Base-by-base conservation (phyloP, 2,329 filamentous ascomycete genomes). In the Esteya vermicola region DNA sequence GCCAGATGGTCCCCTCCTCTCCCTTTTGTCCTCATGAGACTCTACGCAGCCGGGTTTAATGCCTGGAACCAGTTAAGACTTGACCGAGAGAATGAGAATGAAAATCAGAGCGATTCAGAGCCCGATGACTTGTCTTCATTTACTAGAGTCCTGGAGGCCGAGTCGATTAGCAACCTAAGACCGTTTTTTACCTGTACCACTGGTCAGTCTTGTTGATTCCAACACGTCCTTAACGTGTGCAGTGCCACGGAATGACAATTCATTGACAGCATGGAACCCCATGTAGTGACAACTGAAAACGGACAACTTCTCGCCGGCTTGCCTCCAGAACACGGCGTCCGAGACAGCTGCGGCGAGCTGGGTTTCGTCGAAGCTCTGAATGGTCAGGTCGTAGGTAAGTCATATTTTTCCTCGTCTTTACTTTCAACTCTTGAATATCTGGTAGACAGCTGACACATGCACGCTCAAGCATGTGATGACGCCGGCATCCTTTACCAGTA, bases 21-120 rank as follows among this genome's bases (percentile, higher is more conserved):
- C n/a, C n/a, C n/a, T n/a, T 16, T 13, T 26, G 25, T 18, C 36
- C 31, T 25, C 33, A 64, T 72, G 68, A 58, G 67, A 39, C 53
- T 78, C 6, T 70, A 68, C 50, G 70, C 65, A 32, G 48, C 67
- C 3, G 74, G 74, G 31, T 68, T 72, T 55, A 78, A 78, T 50
- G 69, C 71, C 40, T 78, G 69, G 69, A 54, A 57, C 41, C 72
- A 78, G 48, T 60, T 77, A 14, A 47, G 51, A 3, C 67, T 74
- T 43, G 33, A 7, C 14, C 10, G 33, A 1, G 7, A 9, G 10
- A 36, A 14, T 2, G 6, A 6, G 4, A 2, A 28, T 4, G 41
- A 28, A 33, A 16, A 43, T 1, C 4, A 22, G 6, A 30, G 14
- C 7, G 44, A 43, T 4, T 36, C 50, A 2, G 63, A 71, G 31